Conservation (phyloP, 768 basidiomycete species). For the Neoboletus brunneissimus region DNA sequence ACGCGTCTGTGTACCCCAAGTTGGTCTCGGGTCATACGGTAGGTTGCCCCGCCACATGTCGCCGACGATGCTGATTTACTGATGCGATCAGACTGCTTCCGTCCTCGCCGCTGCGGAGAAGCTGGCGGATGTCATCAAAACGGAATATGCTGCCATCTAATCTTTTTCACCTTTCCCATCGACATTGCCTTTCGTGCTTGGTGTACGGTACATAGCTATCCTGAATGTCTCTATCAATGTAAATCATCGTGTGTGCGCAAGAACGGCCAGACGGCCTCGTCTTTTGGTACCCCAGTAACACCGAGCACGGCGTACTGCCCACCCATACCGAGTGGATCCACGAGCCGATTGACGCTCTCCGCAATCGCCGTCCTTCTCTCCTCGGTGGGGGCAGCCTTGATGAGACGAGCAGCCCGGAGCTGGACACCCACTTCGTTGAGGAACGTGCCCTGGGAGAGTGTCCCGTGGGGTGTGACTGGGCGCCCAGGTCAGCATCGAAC, state of each 20-base stretch:
- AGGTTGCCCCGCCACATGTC: slow-evolving; percentile 8
- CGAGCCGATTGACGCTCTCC: slow-evolving; percentile 63
- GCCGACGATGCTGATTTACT: not conserved
- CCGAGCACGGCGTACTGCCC: slow-evolving; percentile 82
- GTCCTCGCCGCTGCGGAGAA: slow-evolving; percentile 36
- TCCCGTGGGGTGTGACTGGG: slow-evolving; percentile 53
- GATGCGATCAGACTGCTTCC: slow-evolving; percentile 22
- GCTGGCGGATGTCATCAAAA: slow-evolving; percentile 34
- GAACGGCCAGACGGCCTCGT: slow-evolving; percentile 33
- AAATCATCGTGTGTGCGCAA: not conserved
- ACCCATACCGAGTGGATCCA: slow-evolving; percentile 85
- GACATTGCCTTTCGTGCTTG: not conserved
- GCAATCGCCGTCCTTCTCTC: slow-evolving; percentile 54
- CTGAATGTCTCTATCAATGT: not conserved
- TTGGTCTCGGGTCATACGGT: slow-evolving; percentile 47
- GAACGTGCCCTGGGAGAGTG: slow-evolving; percentile 74
- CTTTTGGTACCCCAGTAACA: slow-evolving; percentile 26
- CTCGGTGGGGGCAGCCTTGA: slow-evolving; percentile 45
- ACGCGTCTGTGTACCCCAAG: slow-evolving; percentile 45
- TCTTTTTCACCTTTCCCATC: not conserved
- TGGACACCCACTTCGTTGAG: slow-evolving; percentile 74
- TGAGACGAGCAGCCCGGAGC: slow-evolving; percentile 61
- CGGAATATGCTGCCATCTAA: slow-evolving; percentile 12
- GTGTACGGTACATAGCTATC: not conserved
- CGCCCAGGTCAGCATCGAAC: slow-evolving; percentile 4